Evolutionary conservation across 179 eudicot genomes (phyloP), one percentile per base, ranked within the genome.

Genomic region (Beta macrorhiza): DNA sequence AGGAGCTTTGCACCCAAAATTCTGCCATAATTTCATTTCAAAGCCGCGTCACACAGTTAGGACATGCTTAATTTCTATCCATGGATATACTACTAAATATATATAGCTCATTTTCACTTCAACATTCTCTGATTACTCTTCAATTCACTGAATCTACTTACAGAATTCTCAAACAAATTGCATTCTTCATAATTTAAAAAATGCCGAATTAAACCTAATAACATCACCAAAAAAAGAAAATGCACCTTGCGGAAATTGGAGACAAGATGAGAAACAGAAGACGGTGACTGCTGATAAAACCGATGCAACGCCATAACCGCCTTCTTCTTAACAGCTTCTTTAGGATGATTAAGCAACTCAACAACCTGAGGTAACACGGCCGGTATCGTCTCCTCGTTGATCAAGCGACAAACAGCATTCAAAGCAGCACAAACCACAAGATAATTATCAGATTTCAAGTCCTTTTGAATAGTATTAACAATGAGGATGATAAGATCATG

Each of bases 401-500:
- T 96, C 87, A 96, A 82, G 80, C 89, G 87, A 80, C 97, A 96
- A 57, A 89, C 93, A 5, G 97, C 99, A 78, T 92, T 96, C 92
- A 96, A 87, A 6, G 99, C 97, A 0, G 97, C 96, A 7, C 90
- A 92, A 70, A 96, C 99, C 32, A 96, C 95, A 79, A 94, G 87
- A 69, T 84, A 96, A 84, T 96, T 94, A 78, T 92, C 98, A 68
- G 96, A 91, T 78, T 86, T 94, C 91, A 96, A 85, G 85, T 96
- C 99, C 91, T 96, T 96, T 87, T 91, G 98, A n/a, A 96, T 96
- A 2, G 99, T 96, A 84, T 96, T 96, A 32, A 96, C 99, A 74
- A 96, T 96, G 83, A 96, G 79, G 5, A 96, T 96, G 25, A 96
- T 96, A 56, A 96, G 78, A 81, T 96, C 98, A 80, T 94, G 98